Evolutionary conservation across 352 stramenopile genomes (phyloP).

Genomic region (Phytophthora pisi): DNA sequence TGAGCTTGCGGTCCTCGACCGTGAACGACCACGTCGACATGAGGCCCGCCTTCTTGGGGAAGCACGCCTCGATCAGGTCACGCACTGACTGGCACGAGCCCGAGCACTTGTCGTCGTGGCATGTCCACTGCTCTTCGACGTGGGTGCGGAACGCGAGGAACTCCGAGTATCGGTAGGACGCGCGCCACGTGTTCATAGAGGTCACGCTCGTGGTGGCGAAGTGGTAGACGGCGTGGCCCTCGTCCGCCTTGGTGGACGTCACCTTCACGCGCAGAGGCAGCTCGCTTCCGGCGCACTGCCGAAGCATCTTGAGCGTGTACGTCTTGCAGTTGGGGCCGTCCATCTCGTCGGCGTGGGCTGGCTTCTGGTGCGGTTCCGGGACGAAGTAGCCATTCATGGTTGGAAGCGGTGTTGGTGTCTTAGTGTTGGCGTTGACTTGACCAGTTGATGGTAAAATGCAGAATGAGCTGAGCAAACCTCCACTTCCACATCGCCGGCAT

Average conservation of each 20-base stretch:
- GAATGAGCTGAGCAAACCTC: not conserved
- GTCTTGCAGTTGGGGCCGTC: slow-evolving; percentile 38
- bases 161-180: slow-evolving; percentile 72
- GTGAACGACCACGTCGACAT: slow-evolving; percentile 49
- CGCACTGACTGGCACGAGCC: slow-evolving; percentile 73
- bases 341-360: slow-evolving; percentile 10
- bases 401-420: not conserved
- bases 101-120: slow-evolving; percentile 55
- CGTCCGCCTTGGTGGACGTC: slow-evolving; percentile 43
- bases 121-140: slow-evolving; percentile 64
- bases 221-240: slow-evolving; percentile 60
- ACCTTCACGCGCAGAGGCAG: slow-evolving; percentile 58
- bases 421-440: not conserved
- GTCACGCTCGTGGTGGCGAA: slow-evolving; percentile 55
- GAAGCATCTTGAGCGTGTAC: slow-evolving; percentile 54
- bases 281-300: slow-evolving; percentile 39
- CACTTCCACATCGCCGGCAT: slow-evolving; percentile 7
- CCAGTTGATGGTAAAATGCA: slow-evolving; percentile 14
- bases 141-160: slow-evolving; percentile 64
- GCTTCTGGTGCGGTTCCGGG: slow-evolving; percentile 24
- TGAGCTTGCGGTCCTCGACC: slow-evolving; percentile 57
- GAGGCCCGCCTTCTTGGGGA: slow-evolving; percentile 60
- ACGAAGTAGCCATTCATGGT: slow-evolving; percentile 36
- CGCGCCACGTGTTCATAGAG: slow-evolving; percentile 52
- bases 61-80: slow-evolving; percentile 61